phyloP scores from a whole-genome alignment of 345 rosid species.

The Isatis tinctoria region DNA sequence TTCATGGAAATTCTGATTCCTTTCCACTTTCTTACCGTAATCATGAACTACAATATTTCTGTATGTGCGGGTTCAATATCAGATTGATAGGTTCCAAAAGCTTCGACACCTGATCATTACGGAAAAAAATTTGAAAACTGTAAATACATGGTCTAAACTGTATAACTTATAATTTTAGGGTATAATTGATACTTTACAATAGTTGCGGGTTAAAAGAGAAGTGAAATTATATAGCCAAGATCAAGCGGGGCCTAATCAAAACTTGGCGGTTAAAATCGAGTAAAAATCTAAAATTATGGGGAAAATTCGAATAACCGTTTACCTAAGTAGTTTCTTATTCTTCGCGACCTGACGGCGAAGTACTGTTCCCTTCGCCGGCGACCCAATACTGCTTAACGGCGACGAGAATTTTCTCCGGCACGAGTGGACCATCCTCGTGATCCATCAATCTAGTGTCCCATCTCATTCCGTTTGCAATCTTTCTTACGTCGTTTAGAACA shows the following conservation, averaged over 20 bases:
- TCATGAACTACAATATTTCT: not conserved
- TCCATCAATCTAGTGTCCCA: slow-evolving; percentile 63
- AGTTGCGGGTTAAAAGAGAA: not conserved
- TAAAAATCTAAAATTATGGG: not conserved
- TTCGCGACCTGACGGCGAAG: not conserved
- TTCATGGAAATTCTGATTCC: not conserved
- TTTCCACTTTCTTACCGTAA: not conserved
- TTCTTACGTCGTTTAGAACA: slow-evolving; percentile 45
- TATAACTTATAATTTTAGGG: not conserved
- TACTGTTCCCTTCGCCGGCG: not conserved
- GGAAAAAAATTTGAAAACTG: not conserved
- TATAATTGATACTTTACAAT: not conserved
- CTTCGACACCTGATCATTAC: not conserved
- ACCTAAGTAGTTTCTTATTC: not conserved
- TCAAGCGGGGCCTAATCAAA: not conserved
- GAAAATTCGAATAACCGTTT: not conserved
- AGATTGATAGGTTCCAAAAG: not conserved
- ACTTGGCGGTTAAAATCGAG: not conserved
- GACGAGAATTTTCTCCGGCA: slow-evolving; percentile 50
- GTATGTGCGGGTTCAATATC: not conserved
- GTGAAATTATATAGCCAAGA: not conserved
- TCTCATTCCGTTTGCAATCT: slow-evolving; percentile 46
- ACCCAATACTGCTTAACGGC: slow-evolving; percentile 69
- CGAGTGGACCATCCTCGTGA: slow-evolving; percentile 69
- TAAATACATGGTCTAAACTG: not conserved